phyloP scores from a whole-genome alignment of 305 asterid genomes.

The Solanum hybrid region DNA sequence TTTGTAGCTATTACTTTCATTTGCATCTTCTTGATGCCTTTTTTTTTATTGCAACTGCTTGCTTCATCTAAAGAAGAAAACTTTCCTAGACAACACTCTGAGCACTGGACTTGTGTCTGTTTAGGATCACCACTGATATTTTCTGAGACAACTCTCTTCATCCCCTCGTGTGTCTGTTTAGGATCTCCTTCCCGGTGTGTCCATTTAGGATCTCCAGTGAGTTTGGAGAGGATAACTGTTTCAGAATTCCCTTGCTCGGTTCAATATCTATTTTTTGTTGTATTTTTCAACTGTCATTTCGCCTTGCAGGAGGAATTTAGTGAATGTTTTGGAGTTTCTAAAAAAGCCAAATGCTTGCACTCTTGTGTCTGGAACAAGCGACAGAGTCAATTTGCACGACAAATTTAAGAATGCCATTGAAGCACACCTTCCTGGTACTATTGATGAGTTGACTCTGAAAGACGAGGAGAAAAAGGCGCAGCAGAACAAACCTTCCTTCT shows the following conservation, averaged over 20 bases:
- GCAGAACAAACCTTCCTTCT: constrained; percentile 56
- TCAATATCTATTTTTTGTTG: not conserved
- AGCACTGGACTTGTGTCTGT: not conserved
- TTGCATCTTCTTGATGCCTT: not conserved
- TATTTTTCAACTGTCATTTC: not conserved
- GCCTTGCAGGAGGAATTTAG: constrained; percentile 70
- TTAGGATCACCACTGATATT: not conserved
- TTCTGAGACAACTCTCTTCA: not conserved
- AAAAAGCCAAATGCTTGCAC: constrained; percentile 77
- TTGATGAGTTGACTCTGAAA: constrained; percentile 40
- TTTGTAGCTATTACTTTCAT: not conserved
- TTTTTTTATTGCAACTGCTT: not conserved
- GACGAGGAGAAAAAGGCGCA: constrained; percentile 51
- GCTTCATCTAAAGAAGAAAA: not conserved
- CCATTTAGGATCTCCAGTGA: not conserved
- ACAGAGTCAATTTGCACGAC: constrained; percentile 65
- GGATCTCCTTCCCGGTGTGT: not conserved
- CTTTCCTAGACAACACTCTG: not conserved
- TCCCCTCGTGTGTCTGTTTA: not conserved
- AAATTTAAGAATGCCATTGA: constrained; percentile 67
- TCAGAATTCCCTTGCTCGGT: not conserved
- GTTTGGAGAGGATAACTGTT: not conserved
- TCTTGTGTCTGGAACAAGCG: constrained; percentile 88
- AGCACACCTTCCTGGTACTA: constrained; percentile 52
- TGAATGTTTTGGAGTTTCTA: constrained; percentile 73